A percentile compares a stretch with the other conserved stretches of the same genome.
phyloP scores from a whole-genome alignment of 345 rosid genomes.

The Pelargonium nanum region DNA sequence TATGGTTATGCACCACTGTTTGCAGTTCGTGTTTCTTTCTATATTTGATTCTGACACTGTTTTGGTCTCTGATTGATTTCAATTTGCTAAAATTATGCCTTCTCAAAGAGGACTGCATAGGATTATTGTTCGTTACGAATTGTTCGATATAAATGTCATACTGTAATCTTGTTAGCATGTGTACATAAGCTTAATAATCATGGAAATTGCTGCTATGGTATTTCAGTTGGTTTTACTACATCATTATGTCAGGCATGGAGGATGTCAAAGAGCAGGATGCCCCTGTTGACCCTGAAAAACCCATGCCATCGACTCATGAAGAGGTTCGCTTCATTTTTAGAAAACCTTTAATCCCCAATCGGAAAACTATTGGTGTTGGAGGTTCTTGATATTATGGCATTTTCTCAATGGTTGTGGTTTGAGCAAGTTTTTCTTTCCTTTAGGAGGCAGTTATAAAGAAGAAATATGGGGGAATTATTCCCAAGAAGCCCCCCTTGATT shows the following conservation, averaged over 20 bases:
- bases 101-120: no score
- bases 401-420: neutral
- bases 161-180: no score
- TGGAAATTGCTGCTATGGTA: neutral
- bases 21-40: no score
- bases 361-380: neutral
- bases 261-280: neutral
- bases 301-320: neutral
- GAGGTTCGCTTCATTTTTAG: neutral
- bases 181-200: neutral
- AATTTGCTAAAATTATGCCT: no score
- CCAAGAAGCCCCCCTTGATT: constrained; percentile 29
- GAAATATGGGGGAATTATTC: neutral
- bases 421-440: neutral
- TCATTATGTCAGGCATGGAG: neutral
- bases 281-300: neutral
- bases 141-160: no score
- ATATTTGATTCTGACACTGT: no score
- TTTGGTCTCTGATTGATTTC: no score
- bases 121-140: no score
- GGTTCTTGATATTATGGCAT: neutral
- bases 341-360: no score
- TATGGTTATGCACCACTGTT: no score
- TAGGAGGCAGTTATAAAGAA: neutral
- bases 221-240: neutral